Conservation (phyloP, 2,329 filamentous ascomycete genomes). For the Madurella fahalii region DNA sequence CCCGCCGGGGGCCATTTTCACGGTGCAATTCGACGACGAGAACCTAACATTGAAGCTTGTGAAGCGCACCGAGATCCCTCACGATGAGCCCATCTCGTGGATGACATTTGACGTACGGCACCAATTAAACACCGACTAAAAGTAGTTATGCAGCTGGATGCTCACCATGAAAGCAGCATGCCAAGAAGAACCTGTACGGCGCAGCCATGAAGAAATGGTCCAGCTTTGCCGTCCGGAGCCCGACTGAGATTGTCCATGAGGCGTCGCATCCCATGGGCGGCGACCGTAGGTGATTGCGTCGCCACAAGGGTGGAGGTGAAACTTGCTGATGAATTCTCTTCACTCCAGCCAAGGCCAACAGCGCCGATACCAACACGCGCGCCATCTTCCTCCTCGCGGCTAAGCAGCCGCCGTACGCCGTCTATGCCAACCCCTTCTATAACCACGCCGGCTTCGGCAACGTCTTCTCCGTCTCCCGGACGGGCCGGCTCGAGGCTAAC, state of each 20-base stretch:
- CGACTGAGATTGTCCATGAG: conserved; percentile 71
- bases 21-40: conserved; percentile 82
- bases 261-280: conserved; percentile 71
- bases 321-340: conserved; percentile 7
- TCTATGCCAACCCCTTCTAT: conserved; percentile 92
- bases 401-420: conserved; percentile 69
- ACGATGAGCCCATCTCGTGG: conserved; percentile 88
- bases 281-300: conserved; percentile 56
- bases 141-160: background rate
- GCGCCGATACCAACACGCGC: conserved; percentile 71
- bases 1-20: conserved; percentile 84
- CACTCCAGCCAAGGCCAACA: conserved; percentile 59
- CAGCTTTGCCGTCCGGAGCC: conserved; percentile 71
- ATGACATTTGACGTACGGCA: conserved; percentile 80
- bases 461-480: conserved; percentile 60
- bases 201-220: conserved; percentile 93
- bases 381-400: conserved; percentile 86
- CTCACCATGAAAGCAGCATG: conserved; percentile 52
- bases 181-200: conserved; percentile 80
- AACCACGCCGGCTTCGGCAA: conserved; percentile 77
- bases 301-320: background rate
- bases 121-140: background rate
- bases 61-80: conserved; percentile 75
- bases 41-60: conserved; percentile 68
- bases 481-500: conserved; percentile 58